Conservation (phyloP, 495 filamentous ascomycete species). For the Lindgomyces ingoldianus region DNA sequence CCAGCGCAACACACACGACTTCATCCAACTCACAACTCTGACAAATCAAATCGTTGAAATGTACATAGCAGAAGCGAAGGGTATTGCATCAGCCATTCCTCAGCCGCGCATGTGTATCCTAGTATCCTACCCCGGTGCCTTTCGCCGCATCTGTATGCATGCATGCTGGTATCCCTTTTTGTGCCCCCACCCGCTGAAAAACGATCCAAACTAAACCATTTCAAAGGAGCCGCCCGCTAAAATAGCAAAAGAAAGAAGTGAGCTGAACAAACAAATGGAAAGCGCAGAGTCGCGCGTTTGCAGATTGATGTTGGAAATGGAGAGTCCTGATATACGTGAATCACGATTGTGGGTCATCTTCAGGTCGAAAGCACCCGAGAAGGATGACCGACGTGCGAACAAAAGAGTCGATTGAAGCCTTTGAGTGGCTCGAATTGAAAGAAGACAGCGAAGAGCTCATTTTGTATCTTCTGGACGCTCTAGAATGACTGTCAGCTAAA, state of each 20-base stretch:
- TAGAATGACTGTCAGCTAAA: conserved; percentile 3
- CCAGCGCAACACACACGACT: too few species aligned
- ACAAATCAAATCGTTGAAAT: too few species aligned
- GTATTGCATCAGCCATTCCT: not conserved
- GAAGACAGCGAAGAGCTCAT: not conserved
- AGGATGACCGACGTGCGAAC: not conserved
- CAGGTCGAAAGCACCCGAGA: conserved; percentile 2
- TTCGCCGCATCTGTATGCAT: not conserved
- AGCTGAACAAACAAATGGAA: not conserved
- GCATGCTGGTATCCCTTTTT: not conserved
- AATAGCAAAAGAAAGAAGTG: not conserved
- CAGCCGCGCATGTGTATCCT: not conserved
- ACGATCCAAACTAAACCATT: too few species aligned
- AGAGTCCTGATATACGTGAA: not conserved
- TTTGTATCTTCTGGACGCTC: not conserved
- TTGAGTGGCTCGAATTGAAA: not conserved
- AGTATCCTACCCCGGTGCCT: not conserved
- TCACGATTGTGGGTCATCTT: not conserved
- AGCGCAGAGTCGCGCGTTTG: not conserved
- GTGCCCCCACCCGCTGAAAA: too few species aligned
- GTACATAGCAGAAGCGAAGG: not conserved
- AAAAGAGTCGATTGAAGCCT: not conserved
- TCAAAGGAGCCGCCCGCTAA: not conserved
- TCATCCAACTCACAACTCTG: too few species aligned
- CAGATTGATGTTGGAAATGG: not conserved